Evolutionary conservation across 106 monocot species (phyloP).

Genomic region (Posidonia australis): DNA sequence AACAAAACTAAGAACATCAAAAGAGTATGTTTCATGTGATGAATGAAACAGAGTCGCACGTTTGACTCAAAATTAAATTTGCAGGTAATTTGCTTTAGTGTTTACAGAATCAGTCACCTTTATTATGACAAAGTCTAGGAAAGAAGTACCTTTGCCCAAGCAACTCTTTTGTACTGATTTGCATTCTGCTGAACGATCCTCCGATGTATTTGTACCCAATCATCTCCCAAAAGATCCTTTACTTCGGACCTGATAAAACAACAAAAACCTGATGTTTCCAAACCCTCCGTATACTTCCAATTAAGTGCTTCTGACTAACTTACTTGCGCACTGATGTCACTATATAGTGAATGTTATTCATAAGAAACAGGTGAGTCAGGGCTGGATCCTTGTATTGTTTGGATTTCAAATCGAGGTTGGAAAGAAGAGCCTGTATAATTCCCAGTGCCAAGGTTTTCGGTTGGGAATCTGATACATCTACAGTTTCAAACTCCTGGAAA

Average conservation of each 20-base stretch:
- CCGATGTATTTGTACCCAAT: conserved; percentile 81
- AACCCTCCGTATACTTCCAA: background rate
- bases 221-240: conserved; percentile 71
- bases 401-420: conserved; percentile 64
- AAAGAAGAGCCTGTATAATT: conserved; percentile 73
- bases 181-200: conserved; percentile 83
- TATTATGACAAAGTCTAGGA: no score
- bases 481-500: conserved; percentile 55
- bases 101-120: background rate
- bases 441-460: conserved; percentile 41
- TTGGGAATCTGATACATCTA: conserved; percentile 37
- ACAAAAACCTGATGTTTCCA: background rate
- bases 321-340: conserved; percentile 73
- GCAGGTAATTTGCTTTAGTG: background rate
- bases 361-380: conserved; percentile 54
- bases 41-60: no score
- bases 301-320: background rate
- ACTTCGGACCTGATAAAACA: conserved; percentile 57
- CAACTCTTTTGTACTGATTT: conserved; percentile 62
- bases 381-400: conserved; percentile 76
- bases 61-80: background rate
- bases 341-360: conserved; percentile 84
- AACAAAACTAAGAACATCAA: background rate
- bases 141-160: conserved; percentile 56
- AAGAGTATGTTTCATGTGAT: no score